Evolutionary conservation across 1,284 basidiomycete species (phyloP), one percentile per base, ranked within the genome.

Genomic region (Ustilago loliicola): DNA sequence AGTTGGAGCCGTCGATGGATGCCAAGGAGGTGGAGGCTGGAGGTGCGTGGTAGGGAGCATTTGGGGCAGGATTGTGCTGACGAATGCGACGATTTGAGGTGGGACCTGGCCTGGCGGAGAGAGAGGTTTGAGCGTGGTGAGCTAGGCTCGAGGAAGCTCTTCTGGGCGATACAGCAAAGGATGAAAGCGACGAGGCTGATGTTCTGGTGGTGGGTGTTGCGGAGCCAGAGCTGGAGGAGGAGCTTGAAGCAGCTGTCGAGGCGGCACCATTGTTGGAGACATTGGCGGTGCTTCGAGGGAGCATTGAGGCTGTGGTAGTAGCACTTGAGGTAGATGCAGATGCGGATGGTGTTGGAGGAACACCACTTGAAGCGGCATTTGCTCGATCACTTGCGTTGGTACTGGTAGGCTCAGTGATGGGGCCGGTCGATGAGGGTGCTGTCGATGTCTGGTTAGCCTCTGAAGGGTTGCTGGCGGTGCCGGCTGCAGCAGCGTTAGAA

Each of bases 191-290:
- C 1, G 30, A 9, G 19, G 48, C 6, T 8, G 29, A 25, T 11
- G 13, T 2, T 29, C 65, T 42, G 27, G 15, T 25, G 10, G 50
- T 58, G 17, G 71, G 66, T 13, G 66, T 73, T 9, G 62, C 62
- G 5, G 66, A 55, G 4, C 66, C 71, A 0, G 71, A 73, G 59
- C 59, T 61, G 7, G 71, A 40, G 2, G 70, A 61, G 1, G 72
- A 73, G 38, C 17, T 48, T 0, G 71, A 59, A 19, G 63, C 32
- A 21, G 34, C 10, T 13, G 66, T 38, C n/a, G 63, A 64, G 29
- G 52, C 32, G 11, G 63, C 56, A 27, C 10, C 38, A 36, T 36
- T 29, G 19, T 19, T 29, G 2, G 53, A 42, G 25, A 32, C 11
- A 2, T 52, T 1, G 2, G 66, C 55, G 15, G 61, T 59, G 61